Base-by-base conservation (phyloP, 257 asterid genomes). In the Knoxia roxburghii region DNA sequence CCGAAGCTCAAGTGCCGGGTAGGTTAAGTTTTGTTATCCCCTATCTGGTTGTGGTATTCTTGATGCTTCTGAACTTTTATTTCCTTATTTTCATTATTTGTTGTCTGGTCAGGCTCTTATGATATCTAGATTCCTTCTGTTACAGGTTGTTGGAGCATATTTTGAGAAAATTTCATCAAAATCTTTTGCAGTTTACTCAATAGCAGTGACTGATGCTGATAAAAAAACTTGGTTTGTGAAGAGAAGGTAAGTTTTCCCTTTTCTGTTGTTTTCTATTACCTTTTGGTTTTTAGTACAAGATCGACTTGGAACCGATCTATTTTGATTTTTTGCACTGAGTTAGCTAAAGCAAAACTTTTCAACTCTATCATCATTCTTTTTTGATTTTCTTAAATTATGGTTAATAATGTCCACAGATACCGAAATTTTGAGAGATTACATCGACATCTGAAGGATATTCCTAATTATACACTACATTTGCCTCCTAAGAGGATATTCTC, bases 401-500 rank as follows among this genome's bases (percentile, higher is more conserved):
- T 77, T 54, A 4, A 3, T 37, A 9, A 37, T 57, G n/a, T 80
- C 59, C 66, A 49, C 86, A 94, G 99, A 79, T 94, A 94, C 69
- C 82, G 98, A 68, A 94, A 94, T 79, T 94, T 94, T 65, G 99
- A 94, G 95, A 84, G 95, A 80, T 76, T 94, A 84, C 99, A 94
- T 79, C 83, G 96, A 79, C 86, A 87, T 52, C 97, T 94, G 63
- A 94, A 89, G 81, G 97, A 90, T 74, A 90, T 94, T 67, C 90
- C 98, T 48, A 94, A 94, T 81, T 94, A 90, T 77, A 89, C 95
- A 2, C 80, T 94, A 68, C 91, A 94, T 72, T 84, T 94, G 82
- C 99, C 99, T 73, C 99, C 99, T 61, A 94, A 94, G 79, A 86
- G 99, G 87, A 90, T 94, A 72, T 94, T 94, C 82, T 94, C 99